A percentile compares a stretch with the other conserved stretches of the same genome.
Conservation (phyloP, 495 filamentous ascomycete genomes). For the Podospora comata region DNA sequence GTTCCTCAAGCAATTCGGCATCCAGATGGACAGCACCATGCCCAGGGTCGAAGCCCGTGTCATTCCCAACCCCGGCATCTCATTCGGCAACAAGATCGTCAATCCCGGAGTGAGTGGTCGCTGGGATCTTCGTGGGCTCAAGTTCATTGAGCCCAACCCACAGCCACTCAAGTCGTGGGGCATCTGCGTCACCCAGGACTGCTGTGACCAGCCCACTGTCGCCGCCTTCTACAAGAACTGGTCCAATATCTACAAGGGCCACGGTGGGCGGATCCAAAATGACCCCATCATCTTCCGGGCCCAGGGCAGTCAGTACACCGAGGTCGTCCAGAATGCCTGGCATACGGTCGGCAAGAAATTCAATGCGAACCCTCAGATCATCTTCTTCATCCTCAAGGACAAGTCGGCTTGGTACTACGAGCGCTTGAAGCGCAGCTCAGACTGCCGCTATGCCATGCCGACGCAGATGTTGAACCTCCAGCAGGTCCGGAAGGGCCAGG, state of each 20-base stretch:
- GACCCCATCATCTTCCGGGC: slow-evolving; percentile 32
- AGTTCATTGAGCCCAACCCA: slow-evolving; percentile 63
- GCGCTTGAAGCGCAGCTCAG: slow-evolving; percentile 76
- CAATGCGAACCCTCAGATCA: slow-evolving; percentile 51
- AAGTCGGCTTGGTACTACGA: slow-evolving; percentile 66
- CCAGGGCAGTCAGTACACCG: slow-evolving; percentile 9
- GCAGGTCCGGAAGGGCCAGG: slow-evolving; percentile 58
- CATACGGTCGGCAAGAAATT: slow-evolving; percentile 10
- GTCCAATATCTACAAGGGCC: slow-evolving; percentile 57
- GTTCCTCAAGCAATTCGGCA: slow-evolving; percentile 62
- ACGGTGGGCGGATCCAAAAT: slow-evolving; percentile 64
- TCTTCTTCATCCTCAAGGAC: slow-evolving; percentile 69
- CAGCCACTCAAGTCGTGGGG: slow-evolving; percentile 66
- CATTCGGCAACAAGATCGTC: slow-evolving; percentile 51
- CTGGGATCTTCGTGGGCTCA: slow-evolving; percentile 81
- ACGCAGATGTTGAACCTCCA: slow-evolving; percentile 66
- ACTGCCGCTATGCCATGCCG: slow-evolving; percentile 73
- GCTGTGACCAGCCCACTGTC: slow-evolving; percentile 41
- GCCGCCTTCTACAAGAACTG: slow-evolving; percentile 60
- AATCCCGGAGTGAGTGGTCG: slow-evolving; percentile 62
- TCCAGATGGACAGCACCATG: slow-evolving; percentile 62
- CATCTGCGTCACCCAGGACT: slow-evolving; percentile 40
- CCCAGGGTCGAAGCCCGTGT: slow-evolving; percentile 64
- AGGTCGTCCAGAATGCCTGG: slow-evolving; percentile 28
- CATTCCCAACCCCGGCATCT: slow-evolving; percentile 64